phyloP scores from a whole-genome alignment of 169 alveolate genomes.

The Cryptosporidium andersoni region DNA sequence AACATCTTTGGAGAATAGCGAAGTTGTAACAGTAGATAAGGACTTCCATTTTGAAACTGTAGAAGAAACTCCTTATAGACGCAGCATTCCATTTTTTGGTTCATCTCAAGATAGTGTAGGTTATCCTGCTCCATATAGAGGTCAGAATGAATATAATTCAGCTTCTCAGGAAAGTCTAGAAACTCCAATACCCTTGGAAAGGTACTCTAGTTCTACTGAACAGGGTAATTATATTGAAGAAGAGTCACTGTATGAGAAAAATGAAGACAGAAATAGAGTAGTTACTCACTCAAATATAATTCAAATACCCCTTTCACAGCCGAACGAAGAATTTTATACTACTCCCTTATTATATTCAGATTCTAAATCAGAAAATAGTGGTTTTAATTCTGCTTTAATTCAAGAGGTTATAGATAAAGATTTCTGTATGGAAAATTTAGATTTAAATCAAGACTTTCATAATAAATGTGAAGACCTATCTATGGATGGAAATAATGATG shows the following conservation, averaged over 20 bases:
- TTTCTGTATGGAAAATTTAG: background rate
- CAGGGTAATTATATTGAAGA: background rate
- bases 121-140: slow-evolving; percentile 67
- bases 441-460: background rate
- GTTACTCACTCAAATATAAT: slow-evolving; percentile 22
- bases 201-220: background rate
- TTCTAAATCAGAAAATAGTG: too few species aligned
- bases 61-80: slow-evolving; percentile 65
- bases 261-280: background rate
- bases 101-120: slow-evolving; percentile 71
- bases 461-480: background rate
- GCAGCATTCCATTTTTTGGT: slow-evolving; percentile 54
- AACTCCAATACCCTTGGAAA: slow-evolving; percentile 39
- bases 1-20: background rate
- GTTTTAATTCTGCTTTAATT: background rate
- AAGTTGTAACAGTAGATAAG: background rate
- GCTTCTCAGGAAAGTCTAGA: slow-evolving; percentile 51
- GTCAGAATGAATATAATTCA: slow-evolving; percentile 26
- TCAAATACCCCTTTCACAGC: slow-evolving; percentile 69
- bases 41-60: background rate
- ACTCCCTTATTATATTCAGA: slow-evolving; percentile 25
- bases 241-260: background rate
- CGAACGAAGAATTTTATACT: slow-evolving; percentile 46
- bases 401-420: background rate
- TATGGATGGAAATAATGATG: background rate